Evolutionary conservation across 2,329 filamentous ascomycete species (phyloP), one percentile per base, ranked within the genome.

Genomic region (Epichloe hybrida): DNA sequence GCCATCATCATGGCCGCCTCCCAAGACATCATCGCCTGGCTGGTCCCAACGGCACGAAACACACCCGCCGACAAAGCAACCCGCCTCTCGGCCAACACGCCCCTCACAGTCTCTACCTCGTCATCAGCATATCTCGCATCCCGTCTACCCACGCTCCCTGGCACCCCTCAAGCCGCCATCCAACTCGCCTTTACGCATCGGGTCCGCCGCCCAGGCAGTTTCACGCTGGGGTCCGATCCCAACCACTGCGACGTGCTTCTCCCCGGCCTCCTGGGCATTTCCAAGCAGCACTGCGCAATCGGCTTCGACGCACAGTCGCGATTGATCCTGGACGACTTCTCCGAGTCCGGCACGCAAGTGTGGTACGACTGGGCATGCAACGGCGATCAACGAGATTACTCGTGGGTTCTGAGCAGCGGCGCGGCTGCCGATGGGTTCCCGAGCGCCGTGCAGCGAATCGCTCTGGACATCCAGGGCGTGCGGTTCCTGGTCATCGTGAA

Each of bases 311-410:
- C 60, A 20, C 61, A 68, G 49, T 61, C 61, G 15, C 59, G 68
- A 31, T 63, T 71, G 38, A 58, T 69, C 4, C 63, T 71, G 8
- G 61, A 65, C 48, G 69, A 71, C 57, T 65, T 64, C 43, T 70
- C 68, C 2, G 59, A 60, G 37, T 36, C 48, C 17, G 69, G 69
- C 13, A 71, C 69, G 1, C 64, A 68, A 46, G 67, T 71, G 34
- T 71, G 69, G 69, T 70, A 68, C 57, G 67, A 69, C 51, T 68
- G 64, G 63, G 63, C 64, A 51, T 65, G 66, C 56, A 64, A 59
- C 49, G 68, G 68, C 36, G 66, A 70, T 52, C 62, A 59, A 45
- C 60, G 57, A 2, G 62, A 64, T 48, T 61, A 65, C 46, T 62
- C 64, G 1, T 71, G 68, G 68, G 53, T 66, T 20, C 56, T 71